phyloP scores from a whole-genome alignment of 441 rosid species.

The Jatropha podagrica region DNA sequence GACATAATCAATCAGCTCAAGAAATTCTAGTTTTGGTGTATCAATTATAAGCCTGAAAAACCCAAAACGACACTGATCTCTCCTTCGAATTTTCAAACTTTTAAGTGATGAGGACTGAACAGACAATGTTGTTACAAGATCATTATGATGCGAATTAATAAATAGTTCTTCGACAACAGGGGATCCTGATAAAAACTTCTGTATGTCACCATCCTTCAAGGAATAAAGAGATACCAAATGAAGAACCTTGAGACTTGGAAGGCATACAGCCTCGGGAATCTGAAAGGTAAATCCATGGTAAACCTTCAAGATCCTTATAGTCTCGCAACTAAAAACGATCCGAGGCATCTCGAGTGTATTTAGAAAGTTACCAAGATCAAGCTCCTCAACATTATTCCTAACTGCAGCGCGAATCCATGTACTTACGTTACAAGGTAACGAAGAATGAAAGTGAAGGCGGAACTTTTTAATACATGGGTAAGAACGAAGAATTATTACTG shows the following conservation, averaged over 20 bases:
- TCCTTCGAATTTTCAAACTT: neutral
- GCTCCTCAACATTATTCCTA: neutral
- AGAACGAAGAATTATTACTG: neutral
- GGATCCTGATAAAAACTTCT: neutral
- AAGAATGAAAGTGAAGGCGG: too few species aligned
- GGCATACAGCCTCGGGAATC: neutral
- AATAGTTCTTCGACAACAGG: neutral
- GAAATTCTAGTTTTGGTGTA: slow-evolving; percentile 10
- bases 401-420: too few species aligned
- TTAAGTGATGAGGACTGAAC: slow-evolving; percentile 1
- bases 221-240: neutral
- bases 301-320: neutral
- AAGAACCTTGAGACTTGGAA: neutral
- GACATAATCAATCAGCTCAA: neutral
- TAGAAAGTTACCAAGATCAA: neutral
- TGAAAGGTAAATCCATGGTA: neutral
- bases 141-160: neutral
- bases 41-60: neutral
- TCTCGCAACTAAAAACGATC: neutral
- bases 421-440: too few species aligned
- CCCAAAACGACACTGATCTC: neutral
- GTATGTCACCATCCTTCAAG: neutral
- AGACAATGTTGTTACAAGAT: neutral
- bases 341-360: neutral
- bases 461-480: neutral